A percentile compares a stretch with the other conserved stretches of the same genome.
Conservation (phyloP, 495 filamentous ascomycete genomes). For the Trichoderma erinaceum region DNA sequence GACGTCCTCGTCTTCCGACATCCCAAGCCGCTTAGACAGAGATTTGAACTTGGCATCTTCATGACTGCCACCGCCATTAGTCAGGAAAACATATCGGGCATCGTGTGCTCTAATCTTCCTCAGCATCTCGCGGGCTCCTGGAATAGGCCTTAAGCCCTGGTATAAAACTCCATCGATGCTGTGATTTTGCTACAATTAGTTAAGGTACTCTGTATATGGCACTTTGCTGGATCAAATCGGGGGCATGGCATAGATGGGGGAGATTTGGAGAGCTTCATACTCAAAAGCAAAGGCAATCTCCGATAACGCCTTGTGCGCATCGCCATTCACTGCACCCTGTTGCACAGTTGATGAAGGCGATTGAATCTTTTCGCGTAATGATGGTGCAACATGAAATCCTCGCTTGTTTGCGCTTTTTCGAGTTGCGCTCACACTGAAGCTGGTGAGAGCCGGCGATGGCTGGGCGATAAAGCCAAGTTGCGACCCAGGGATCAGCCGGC, state of each 20-base stretch:
- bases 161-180: conserved; percentile 96
- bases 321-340: not conserved
- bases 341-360: conserved; percentile 1
- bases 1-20: conserved; percentile 67
- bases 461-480: not conserved
- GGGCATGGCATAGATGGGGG: not conserved
- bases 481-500: not conserved
- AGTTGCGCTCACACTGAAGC: not conserved
- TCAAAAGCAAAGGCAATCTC: conserved; percentile 31
- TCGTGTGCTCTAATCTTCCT: conserved; percentile 56
- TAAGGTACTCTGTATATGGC: not conserved
- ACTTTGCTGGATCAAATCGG: too few species aligned
- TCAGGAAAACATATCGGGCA: conserved; percentile 86
- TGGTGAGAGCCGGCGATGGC: not conserved
- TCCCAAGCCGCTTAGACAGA: conserved; percentile 20
- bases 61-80: conserved; percentile 87
- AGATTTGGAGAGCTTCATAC: conserved; percentile 17
- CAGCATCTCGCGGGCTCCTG: conserved; percentile 75
- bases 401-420: not conserved
- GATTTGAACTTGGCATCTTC: conserved; percentile 65
- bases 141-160: conserved; percentile 71
- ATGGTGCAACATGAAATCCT: conserved; percentile 14
- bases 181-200: not conserved
- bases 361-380: conserved; percentile 16
- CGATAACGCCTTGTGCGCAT: not conserved